Percentiles rank a stretch among this genome's conserved stretches.
Conservation (phyloP, 495 filamentous ascomycete genomes). For the Hypoxylon perforatum region DNA sequence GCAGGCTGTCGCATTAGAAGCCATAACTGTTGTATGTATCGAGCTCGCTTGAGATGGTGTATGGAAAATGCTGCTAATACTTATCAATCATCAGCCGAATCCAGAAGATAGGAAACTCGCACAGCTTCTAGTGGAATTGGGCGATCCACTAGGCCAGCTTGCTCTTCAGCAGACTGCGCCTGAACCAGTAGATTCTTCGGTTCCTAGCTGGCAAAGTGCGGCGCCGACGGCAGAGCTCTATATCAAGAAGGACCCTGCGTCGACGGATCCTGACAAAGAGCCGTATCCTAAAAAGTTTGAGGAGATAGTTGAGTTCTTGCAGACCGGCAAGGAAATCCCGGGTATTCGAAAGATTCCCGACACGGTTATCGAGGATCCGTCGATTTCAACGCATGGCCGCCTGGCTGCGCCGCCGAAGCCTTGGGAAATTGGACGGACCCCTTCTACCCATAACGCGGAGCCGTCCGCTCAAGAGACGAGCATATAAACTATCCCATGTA, state of each 20-base stretch:
- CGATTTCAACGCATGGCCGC: conserved; percentile 52
- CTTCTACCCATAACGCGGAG: conserved; percentile 8
- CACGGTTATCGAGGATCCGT: conserved; percentile 73
- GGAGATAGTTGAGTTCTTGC: conserved; percentile 89
- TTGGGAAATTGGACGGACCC: conserved; percentile 69
- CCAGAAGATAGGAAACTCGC: conserved; percentile 42
- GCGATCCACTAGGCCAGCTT: conserved; percentile 32
- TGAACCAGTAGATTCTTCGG: conserved; percentile 21
- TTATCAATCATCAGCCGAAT: conserved; percentile 26
- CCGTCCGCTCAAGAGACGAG: background rate
- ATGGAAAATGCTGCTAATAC: background rate
- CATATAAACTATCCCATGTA: conserved; percentile 6
- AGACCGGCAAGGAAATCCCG: conserved; percentile 82
- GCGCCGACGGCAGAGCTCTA: conserved; percentile 57
- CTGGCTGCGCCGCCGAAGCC: conserved; percentile 74
- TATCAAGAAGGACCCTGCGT: conserved; percentile 34
- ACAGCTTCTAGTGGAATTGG: conserved; percentile 41
- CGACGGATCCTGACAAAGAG: conserved; percentile 52
- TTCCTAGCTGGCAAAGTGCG: conserved; percentile 57
- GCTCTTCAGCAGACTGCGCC: conserved; percentile 28
- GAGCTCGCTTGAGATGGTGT: background rate
- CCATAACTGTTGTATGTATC: conserved; percentile 30
- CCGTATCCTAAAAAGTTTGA: conserved; percentile 89
- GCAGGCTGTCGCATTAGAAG: conserved; percentile 33
- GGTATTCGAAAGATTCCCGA: conserved; percentile 92